Base-by-base conservation (phyloP, 78 protist genomes). In the Chrysochromulina parva region DNA sequence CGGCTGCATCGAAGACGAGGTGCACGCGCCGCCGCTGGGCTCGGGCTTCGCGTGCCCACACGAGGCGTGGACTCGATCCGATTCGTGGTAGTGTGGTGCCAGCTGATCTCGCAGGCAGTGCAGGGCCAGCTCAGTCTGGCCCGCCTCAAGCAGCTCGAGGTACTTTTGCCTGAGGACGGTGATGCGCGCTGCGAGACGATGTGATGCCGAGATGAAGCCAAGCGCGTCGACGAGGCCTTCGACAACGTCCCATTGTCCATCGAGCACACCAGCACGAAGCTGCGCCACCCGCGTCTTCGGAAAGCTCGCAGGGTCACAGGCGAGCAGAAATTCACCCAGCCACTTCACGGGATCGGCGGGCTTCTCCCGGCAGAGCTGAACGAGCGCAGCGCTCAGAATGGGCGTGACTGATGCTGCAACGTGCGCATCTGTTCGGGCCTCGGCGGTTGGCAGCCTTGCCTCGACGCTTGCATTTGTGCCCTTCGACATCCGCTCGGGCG, bases 151-250 rank as follows among this genome's bases (percentile, higher is more conserved):
- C 7, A 57, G 58, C 82, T 94, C 96, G 66, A 94, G 92, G 88
- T 65, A 94, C 88, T 94, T 94, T 84, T 94, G 96, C 19, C 91
- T 78, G 88, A 60, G 78, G 47, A 94, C 60, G 85, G 90, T 87
- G 69, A 90, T 38, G 26, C 6, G 59, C 22, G 47, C 85, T 2
- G 22, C 85, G 50, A 6, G 5, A 1, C 3, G 28, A 22, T 22
- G 13, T 54, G 3, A 22, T 7, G 1, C n/a, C 28, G 85, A 53
- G 9, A 5, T 19, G 66, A 80, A 5, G 22, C 5, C n/a, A 1
- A 80, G 55, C 85, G 5, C 66, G 0, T 7, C 52, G 74, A 85
- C n/a, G 47, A 2, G 69, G 13, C 26, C 66, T 9, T 9, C 59
- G 26, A 38, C 93, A 17, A 3, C 22, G 24, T 52, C 59, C 93